Base-by-base conservation (phyloP, 441 rosid genomes). In the Lepidium campestre region DNA sequence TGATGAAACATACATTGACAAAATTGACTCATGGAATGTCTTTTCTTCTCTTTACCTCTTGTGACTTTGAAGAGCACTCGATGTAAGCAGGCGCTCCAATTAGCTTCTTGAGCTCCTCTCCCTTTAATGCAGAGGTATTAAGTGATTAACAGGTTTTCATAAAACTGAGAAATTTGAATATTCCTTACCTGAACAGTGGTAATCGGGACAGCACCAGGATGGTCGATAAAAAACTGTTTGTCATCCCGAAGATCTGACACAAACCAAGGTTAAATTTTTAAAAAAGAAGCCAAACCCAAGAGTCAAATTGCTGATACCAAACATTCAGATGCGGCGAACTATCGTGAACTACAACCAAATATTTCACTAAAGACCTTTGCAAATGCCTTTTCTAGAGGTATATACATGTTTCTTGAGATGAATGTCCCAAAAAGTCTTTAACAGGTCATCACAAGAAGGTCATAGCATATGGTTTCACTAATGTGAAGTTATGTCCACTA, bases 201-300 rank as follows among this genome's bases (percentile, higher is more conserved):
- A 55, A 87, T 87, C 42, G 90, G 93, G 62, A 87, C 88, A 62
- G 90, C 87, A 75, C 93, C 88, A 59, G 93, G 90, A 68, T 87
- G 90, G 70, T 87, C 88, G 14, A 82, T 59, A 36, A 83, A 82
- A 79, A 85, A 85, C 70, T 87, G 88, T 69, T 83, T 82, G 71
- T 87, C 93, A 71, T 85, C 93, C 66, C 93, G 87, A 66, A 87
- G 93, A 82, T 87, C 93, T 87, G 79, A 57, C 71, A 78, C 62
- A 60, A 31, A 74, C 69, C 65, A 48, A 39, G 12, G 46, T 67
- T 25, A 14, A 1, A 46, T 12, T 13, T 27, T n/a, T 0, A 17
- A 36, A 36, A 31, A 17, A 36, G 27, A 31, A 37, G 7, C 17
- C 7, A 40, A 31, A 48, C 10, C 37, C 37, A 22, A 56, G 31